These are phyloP conservation scores for Gossypium herbaceum DNA, from an alignment of 345 rosid species.

Conservation along the genomic window DNA sequence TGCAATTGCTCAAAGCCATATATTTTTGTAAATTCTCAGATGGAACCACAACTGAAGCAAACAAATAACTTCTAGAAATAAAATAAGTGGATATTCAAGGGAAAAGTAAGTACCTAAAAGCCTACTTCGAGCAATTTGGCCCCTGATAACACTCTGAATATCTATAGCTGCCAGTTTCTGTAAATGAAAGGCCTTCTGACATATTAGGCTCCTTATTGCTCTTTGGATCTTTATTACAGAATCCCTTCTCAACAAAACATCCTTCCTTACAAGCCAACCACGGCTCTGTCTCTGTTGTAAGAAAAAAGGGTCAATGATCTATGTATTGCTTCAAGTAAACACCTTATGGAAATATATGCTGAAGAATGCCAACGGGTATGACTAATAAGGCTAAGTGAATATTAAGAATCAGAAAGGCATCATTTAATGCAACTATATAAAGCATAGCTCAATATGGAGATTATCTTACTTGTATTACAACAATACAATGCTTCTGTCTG, in stretches of 20 bases:
- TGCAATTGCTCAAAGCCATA: constrained; percentile 25
- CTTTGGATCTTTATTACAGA: constrained; percentile 59
- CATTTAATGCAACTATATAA: neutral
- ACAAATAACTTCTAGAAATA: neutral
- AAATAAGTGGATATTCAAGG: constrained; percentile 11
- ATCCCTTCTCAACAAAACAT: constrained; percentile 35
- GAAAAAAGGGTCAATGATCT: constrained; percentile 16
- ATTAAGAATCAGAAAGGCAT: neutral
- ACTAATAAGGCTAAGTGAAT: neutral
- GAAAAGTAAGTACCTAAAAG: constrained; percentile 50
- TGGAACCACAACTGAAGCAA: neutral
- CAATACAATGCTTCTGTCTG: constrained; percentile 38
- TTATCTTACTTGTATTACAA: constrained; percentile 65
- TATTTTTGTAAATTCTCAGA: constrained; percentile 9
- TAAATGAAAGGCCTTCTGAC: constrained; percentile 30
- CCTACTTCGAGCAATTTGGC: constrained; percentile 50
- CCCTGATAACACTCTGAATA: constrained; percentile 55
- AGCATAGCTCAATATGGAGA: constrained; percentile 4
- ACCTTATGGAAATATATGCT: neutral
- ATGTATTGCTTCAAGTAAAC: neutral
- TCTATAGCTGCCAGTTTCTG: constrained; percentile 49
- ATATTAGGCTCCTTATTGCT: constrained; percentile 36
- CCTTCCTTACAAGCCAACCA: constrained; percentile 59
- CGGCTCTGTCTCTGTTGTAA: constrained; percentile 48
- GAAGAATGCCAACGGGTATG: neutral